These are phyloP conservation scores for Amorphotheca resinae DNA, from an alignment of 495 filamentous ascomycete genomes.

Conservation along the genomic window DNA sequence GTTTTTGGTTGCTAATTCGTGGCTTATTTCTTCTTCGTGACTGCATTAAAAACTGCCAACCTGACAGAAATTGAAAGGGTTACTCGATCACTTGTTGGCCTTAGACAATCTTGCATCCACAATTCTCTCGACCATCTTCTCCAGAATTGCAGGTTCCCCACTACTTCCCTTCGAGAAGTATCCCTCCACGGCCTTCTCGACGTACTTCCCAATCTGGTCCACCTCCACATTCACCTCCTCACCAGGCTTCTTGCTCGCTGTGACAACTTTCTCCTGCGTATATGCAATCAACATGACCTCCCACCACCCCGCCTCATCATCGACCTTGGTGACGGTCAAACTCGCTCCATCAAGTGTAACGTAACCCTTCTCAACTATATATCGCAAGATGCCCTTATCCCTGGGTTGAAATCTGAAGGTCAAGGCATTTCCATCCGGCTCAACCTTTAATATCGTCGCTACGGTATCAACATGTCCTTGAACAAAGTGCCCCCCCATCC, in stretches of 20 bases:
- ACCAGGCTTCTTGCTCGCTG: slow-evolving; percentile 66
- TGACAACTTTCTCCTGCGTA: slow-evolving; percentile 86
- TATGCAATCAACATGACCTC: slow-evolving; percentile 99
- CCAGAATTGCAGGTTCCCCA: slow-evolving; percentile 52
- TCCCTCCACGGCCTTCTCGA: slow-evolving; percentile 83
- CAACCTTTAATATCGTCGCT: slow-evolving; percentile 54
- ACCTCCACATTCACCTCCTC: slow-evolving; percentile 94
- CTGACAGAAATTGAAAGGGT: too few relatives aligned
- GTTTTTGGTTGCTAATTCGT: too few relatives aligned
- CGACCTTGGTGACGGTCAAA: slow-evolving; percentile 76
- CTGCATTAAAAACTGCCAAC: too few relatives aligned
- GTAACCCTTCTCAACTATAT: slow-evolving; percentile 94
- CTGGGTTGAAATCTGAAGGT: slow-evolving; percentile 71
- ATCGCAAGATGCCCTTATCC: slow-evolving; percentile 52
- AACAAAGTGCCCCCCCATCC: slow-evolving; percentile 77
- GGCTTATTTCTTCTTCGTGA: too few relatives aligned
- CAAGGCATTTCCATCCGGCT: slow-evolving; percentile 74
- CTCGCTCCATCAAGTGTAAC: slow-evolving; percentile 94
- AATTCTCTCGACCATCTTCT: slow-evolving; percentile 71
- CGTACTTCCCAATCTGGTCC: slow-evolving; percentile 97
- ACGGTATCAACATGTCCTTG: slow-evolving; percentile 93
- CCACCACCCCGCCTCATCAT: slow-evolving; percentile 72
- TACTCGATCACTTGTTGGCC: too few relatives aligned
- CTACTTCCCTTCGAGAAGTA: slow-evolving; percentile 44
- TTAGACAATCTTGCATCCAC: slow-evolving; percentile 55